Percentiles rank a stretch among this genome's conserved stretches.
These are phyloP conservation scores for Calonectria henricotiae DNA, from an alignment of 2,329 filamentous ascomycete species.

Conservation along the genomic window DNA sequence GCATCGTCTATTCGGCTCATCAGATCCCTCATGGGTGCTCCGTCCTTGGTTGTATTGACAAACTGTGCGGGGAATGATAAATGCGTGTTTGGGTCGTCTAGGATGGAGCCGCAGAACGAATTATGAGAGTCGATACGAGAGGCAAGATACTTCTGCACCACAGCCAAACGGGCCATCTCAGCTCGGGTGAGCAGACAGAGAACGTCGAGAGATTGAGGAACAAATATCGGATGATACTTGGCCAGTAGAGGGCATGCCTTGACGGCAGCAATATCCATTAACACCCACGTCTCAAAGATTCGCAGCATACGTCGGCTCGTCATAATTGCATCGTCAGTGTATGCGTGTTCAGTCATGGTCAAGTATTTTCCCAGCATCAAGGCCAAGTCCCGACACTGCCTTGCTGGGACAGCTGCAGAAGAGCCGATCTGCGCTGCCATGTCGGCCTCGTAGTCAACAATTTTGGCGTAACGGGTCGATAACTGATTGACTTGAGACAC, in stretches of 20 bases:
- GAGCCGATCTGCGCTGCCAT: background rate
- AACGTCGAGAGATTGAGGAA: constrained; percentile 67
- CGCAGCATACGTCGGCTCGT: constrained; percentile 62
- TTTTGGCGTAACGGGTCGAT: constrained; percentile 15
- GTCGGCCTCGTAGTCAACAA: constrained; percentile 26
- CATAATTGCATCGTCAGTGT: constrained; percentile 55
- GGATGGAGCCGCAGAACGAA: constrained; percentile 61
- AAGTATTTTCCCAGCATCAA: constrained; percentile 7
- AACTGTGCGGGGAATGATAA: constrained; percentile 28
- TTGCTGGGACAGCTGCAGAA: background rate
- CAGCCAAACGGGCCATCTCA: constrained; percentile 68
- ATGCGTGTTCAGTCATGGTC: constrained; percentile 41
- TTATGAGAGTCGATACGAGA: constrained; percentile 41
- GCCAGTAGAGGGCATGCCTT: constrained; percentile 64
- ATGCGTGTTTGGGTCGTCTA: constrained; percentile 58
- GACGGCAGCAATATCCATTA: constrained; percentile 68
- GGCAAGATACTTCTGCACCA: constrained; percentile 43
- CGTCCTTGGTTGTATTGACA: constrained; percentile 8
- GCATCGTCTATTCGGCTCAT: constrained; percentile 14
- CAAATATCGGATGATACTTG: constrained; percentile 69
- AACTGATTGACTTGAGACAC: constrained; percentile 37
- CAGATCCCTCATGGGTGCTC: background rate
- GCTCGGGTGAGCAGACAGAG: constrained; percentile 66
- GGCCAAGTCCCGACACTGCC: constrained; percentile 3
- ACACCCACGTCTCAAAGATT: constrained; percentile 72